These are phyloP conservation scores for Epichloe festucae DNA, from an alignment of 2,329 filamentous ascomycete species.

Conservation along the genomic window DNA sequence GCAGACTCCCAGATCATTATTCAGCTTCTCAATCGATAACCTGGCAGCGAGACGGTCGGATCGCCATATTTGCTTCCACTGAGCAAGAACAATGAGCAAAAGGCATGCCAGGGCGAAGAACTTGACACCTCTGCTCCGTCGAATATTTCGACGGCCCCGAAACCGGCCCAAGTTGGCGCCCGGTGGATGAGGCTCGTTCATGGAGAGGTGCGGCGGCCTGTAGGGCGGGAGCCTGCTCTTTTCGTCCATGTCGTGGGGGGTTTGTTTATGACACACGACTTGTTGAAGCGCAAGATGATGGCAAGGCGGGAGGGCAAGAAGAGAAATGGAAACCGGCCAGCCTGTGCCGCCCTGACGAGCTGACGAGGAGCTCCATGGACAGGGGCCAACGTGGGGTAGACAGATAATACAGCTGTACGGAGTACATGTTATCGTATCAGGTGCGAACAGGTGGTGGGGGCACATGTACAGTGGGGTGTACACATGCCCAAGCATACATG, in stretches of 20 bases:
- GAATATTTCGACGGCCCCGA: conserved; percentile 18
- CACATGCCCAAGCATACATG: too few species aligned
- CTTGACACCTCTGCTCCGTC: conserved; percentile 31
- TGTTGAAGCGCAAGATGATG: neutral
- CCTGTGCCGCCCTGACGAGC: too few species aligned
- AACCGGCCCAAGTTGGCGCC: conserved; percentile 3
- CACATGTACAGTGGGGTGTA: too few species aligned
- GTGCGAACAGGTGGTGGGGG: too few species aligned
- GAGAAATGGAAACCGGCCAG: too few species aligned
- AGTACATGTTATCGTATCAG: too few species aligned
- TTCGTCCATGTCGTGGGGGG: conserved; percentile 19
- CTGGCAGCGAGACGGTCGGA: conserved; percentile 15
- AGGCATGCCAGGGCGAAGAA: conserved; percentile 33
- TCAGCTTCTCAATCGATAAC: conserved; percentile 40
- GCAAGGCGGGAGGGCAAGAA: too few species aligned
- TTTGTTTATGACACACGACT: neutral
- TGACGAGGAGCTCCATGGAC: too few species aligned
- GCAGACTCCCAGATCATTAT: conserved; percentile 42
- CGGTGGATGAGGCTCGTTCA: neutral
- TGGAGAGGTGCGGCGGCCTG: conserved; percentile 18
- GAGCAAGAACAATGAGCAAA: conserved; percentile 36
- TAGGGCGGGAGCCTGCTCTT: conserved; percentile 34
- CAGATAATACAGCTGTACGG: too few species aligned
- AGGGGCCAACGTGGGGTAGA: too few species aligned
- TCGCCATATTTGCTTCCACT: conserved; percentile 30